phyloP scores from a whole-genome alignment of 2,329 filamentous ascomycete species.

The Trichoderma guizhouense region DNA sequence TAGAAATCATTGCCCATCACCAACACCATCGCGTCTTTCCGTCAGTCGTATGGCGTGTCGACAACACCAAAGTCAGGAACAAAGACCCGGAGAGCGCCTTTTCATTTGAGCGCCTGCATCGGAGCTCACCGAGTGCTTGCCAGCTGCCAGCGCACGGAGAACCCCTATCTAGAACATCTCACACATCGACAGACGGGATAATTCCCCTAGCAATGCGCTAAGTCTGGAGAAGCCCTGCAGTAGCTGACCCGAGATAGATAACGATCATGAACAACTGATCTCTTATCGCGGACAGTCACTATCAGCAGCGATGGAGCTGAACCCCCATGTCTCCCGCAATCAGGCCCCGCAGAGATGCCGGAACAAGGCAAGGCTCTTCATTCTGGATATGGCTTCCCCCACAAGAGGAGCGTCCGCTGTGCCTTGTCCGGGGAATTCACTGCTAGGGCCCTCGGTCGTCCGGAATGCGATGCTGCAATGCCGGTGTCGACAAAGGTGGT shows the following conservation, averaged over 20 bases:
- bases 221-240: background rate
- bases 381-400: background rate
- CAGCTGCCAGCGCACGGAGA: background rate
- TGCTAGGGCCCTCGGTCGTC: background rate
- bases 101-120: background rate
- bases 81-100: background rate
- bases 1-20: background rate
- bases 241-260: background rate
- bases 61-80: background rate
- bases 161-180: background rate
- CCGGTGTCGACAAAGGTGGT: background rate
- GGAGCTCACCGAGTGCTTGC: background rate
- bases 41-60: background rate
- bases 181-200: background rate
- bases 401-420: background rate
- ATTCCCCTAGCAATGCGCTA: background rate
- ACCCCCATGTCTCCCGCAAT: constrained; percentile 3
- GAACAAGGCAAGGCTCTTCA: background rate
- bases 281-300: background rate
- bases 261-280: background rate
- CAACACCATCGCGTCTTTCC: background rate
- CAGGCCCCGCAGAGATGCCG: constrained; percentile 8
- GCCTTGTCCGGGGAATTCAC: background rate
- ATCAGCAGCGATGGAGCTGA: background rate
- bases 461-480: background rate